Evolutionary conservation across 2,329 filamentous ascomycete species (phyloP), one percentile per base, ranked within the genome.

Genomic region (Cyphellophora europaea): DNA sequence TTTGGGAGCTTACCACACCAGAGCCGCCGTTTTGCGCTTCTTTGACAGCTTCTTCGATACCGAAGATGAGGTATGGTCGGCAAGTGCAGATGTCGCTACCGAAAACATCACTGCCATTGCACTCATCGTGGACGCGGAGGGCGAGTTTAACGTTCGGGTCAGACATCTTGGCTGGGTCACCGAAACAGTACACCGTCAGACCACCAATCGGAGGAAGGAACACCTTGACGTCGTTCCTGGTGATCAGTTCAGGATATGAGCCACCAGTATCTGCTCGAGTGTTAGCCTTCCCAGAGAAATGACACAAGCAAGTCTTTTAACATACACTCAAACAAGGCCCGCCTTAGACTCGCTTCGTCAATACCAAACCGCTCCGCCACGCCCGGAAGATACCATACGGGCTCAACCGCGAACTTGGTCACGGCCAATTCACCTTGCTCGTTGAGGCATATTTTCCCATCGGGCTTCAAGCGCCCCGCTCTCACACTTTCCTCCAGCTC

Each of bases 41-140:
- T 54, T 93, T 94, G 49, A 98, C 89, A 10, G 91, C 91, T 61
- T 98, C 91, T 53, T 94, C 87, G 42, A 98, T 93, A 42, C 91
- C 91, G 56, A 93, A 96, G 53, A 93, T 93, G 38, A 96, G 76
- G 57, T 96, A 96, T 11, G 91, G 91, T 19, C 63, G 56, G 37
- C 89, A 96, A 8, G 91, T 96, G 65, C 91, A 96, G 53, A 96
- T 98, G 57, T 98, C 91, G 13, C 87, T 94, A 41, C 89, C 87
- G 57, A 96, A 98, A 28, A 96, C 91, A 61, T 98, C 91, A 56
- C 84, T 93, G 38, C 91, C 91, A 54, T 96, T 96, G 63, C 91
- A 96, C 67, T 83, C 79, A 52, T 83, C 79, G 56, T 84, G 91
- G 30, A 96, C 79, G 48, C 91, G 79, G 40, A 96, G 68, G 11